Evolutionary conservation across 2,329 filamentous ascomycete species (phyloP), one percentile per base, ranked within the genome.

Genomic region (Alternaria atra): DNA sequence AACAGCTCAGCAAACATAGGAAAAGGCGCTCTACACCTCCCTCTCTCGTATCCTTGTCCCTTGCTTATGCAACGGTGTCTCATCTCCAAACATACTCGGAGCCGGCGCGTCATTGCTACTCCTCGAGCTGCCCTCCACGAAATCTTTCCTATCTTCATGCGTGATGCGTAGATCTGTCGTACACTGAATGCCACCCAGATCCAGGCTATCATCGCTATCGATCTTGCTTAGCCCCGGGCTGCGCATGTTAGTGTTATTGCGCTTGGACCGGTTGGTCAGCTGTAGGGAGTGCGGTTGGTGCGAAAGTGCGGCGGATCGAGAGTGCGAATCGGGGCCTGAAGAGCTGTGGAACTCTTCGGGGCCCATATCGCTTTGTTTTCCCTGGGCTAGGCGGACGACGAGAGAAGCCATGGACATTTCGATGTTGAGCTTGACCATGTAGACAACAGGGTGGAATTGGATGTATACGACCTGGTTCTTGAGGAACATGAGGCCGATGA

Each of bases 371-470:
- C 73, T 75, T 43, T 74, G 66, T 3, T 65, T 70, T 15, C 75
- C 73, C 44, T 69, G 64, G 2, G 77, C 77, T 42, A 79, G 71
- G 42, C 74, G 75, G 8, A 76, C 75, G 56, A 82, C 79, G 6
- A 82, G 73, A 2, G 77, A 76, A 6, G 80, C 79, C 79, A 82
- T 81, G 60, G 74, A 75, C 78, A 82, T 79, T 68, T 82, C 80
- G 56, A 82, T 81, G 65, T 82, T 81, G 54, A 82, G 77, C 35
- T 77, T 81, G 47, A 82, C 77, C 48, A 80, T 79, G 68, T 82
- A 81, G 6, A 75, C 76, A 9, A 81, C 73, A 0, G 80, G 79
- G 54, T 81, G 79, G 68, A 81, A 80, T 62, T 80, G 78, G 52
- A 80, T 74, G 66, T 78, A 80, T 40, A 79, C 76, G 52, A 78